A percentile compares a stretch with the other conserved stretches of the same genome.
These are phyloP conservation scores for Blastomyces percursus DNA, from an alignment of 2,329 filamentous ascomycete genomes.

Conservation along the genomic window DNA sequence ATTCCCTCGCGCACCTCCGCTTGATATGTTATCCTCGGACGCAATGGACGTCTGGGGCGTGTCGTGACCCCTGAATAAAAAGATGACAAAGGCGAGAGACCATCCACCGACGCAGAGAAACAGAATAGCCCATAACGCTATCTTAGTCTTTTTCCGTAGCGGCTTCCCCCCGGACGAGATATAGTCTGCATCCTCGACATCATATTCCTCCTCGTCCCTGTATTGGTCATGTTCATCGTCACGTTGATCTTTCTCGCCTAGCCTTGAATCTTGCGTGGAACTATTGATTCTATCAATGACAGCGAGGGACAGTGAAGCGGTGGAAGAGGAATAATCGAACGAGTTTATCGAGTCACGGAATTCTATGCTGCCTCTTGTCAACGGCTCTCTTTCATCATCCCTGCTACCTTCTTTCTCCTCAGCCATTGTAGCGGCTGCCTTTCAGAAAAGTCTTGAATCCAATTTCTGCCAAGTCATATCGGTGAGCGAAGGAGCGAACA, in stretches of 20 bases:
- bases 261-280: not conserved
- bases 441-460: not conserved
- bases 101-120: conserved; percentile 36
- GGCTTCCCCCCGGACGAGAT: conserved; percentile 5
- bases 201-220: conserved; percentile 15
- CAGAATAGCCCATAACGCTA: conserved; percentile 31
- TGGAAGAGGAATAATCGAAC: conserved; percentile 15
- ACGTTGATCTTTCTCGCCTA: not conserved
- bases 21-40: conserved; percentile 6
- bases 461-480: not conserved
- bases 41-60: conserved; percentile 20
- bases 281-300: conserved; percentile 10
- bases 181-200: conserved; percentile 26
- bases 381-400: conserved; percentile 14
- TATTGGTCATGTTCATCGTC: conserved; percentile 17
- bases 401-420: conserved; percentile 5
- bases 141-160: conserved; percentile 18
- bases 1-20: conserved; percentile 14
- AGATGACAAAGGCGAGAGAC: conserved; percentile 35
- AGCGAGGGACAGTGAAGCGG: conserved; percentile 13
- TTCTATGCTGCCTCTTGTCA: conserved; percentile 8
- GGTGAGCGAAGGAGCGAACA: not conserved
- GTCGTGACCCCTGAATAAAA: conserved; percentile 28
- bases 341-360: conserved; percentile 8
- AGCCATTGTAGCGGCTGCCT: conserved; percentile 6